Conservation (phyloP, 148 eudicot species). For the Oxyria digyna region DNA sequence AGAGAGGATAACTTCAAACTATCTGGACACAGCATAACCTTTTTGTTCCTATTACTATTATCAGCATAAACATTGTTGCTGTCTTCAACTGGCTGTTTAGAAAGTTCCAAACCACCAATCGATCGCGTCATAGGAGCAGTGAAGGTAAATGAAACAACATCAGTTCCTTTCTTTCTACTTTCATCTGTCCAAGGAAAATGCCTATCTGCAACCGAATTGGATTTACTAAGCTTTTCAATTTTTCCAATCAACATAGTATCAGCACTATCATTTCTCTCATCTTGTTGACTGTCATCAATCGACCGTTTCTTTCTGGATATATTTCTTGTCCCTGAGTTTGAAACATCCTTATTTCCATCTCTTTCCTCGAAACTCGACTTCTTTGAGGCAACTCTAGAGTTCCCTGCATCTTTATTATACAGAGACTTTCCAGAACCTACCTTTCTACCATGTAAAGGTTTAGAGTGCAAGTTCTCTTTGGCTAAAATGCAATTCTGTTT, state of each 20-base stretch:
- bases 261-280: conserved; percentile 18
- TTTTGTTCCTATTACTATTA: conserved; percentile 27
- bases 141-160: conserved; percentile 91
- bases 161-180: conserved; percentile 48
- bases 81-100: conserved; percentile 15
- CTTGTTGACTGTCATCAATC: conserved; percentile 35
- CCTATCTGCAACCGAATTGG: conserved; percentile 19
- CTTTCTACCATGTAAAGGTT: conserved; percentile 41
- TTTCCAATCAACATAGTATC: conserved; percentile 23
- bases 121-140: conserved; percentile 66
- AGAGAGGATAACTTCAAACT: conserved; percentile 29
- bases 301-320: conserved; percentile 58
- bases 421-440: conserved; percentile 21
- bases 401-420: conserved; percentile 25
- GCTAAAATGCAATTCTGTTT: conserved; percentile 55
- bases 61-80: conserved; percentile 21
- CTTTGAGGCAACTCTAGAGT: conserved; percentile 37
- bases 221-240: conserved; percentile 23
- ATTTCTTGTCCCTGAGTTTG: conserved; percentile 32
- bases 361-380: conserved; percentile 41
- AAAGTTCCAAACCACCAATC: conserved; percentile 21
- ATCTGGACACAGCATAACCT: conserved; percentile 24
- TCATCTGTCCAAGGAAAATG: conserved; percentile 45
- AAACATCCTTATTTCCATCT: conserved; percentile 32
- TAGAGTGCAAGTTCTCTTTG: conserved; percentile 41